Percentiles rank a stretch among this genome's conserved stretches.
Evolutionary conservation across 768 basidiomycete genomes (phyloP).

Genomic region (Trametes gibbosa): DNA sequence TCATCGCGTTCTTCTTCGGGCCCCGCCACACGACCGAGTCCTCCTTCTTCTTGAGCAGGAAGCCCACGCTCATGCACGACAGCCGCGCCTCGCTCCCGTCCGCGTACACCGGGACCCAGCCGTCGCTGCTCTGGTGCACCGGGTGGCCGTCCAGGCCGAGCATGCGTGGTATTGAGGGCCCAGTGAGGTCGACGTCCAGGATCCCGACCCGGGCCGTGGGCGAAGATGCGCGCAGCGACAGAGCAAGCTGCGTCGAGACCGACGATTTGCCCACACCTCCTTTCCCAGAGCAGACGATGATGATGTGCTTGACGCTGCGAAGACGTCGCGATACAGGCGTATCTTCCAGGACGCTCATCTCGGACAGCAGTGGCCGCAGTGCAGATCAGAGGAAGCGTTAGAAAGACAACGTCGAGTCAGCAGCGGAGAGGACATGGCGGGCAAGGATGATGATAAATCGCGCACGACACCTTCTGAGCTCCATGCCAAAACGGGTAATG

Average conservation of each 20-base stretch:
- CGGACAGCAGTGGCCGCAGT: not conserved
- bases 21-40: slow-evolving; percentile 98
- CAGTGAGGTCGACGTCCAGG: slow-evolving; percentile 91
- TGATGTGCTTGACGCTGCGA: slow-evolving; percentile 72
- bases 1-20: slow-evolving; percentile 99
- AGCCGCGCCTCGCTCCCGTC: slow-evolving; percentile 74
- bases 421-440: slow-evolving; percentile 3
- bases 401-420: not conserved
- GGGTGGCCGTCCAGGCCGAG: slow-evolving; percentile 83
- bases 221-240: slow-evolving; percentile 73
- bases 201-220: slow-evolving; percentile 77
- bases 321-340: slow-evolving; percentile 74
- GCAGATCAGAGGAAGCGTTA: not conserved
- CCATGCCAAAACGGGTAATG: slow-evolving; percentile 3
- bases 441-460: slow-evolving; percentile 19
- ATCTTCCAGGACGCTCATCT: slow-evolving; percentile 32
- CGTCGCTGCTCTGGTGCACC: slow-evolving; percentile 91
- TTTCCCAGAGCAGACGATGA: slow-evolving; percentile 94
- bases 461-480: slow-evolving; percentile 6
- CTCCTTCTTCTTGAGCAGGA: slow-evolving; percentile 83
- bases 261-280: slow-evolving; percentile 99
- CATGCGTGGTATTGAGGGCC: slow-evolving; percentile 95
- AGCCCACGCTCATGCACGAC: slow-evolving; percentile 96
- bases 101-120: slow-evolving; percentile 98
- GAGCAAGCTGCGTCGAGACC: slow-evolving; percentile 85